A percentile compares a stretch with the other conserved stretches of the same genome.
These are phyloP conservation scores for Sistotremastrum niveocremeum DNA, from an alignment of 768 basidiomycete genomes.

Conservation along the genomic window DNA sequence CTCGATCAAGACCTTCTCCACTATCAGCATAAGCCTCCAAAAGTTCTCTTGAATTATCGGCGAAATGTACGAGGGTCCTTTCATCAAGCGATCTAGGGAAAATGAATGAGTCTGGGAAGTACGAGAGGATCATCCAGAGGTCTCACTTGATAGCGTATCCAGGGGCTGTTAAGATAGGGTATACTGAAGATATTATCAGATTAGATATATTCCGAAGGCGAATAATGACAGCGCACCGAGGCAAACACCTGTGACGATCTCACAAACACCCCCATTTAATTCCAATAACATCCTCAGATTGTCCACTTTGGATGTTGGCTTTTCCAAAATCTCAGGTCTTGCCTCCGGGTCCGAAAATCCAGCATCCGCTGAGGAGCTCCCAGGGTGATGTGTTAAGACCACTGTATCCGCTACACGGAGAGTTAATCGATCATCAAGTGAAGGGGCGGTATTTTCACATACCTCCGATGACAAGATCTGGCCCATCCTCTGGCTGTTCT, in stretches of 20 bases:
- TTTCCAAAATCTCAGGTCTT: constrained; percentile 75
- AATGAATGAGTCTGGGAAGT: background rate
- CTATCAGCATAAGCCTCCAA: constrained; percentile 72
- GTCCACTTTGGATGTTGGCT: constrained; percentile 66
- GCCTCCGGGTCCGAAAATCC: constrained; percentile 38
- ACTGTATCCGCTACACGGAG: constrained; percentile 73
- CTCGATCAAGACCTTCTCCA: constrained; percentile 76
- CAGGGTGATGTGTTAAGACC: constrained; percentile 67
- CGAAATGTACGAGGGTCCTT: constrained; percentile 65
- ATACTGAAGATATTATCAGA: constrained; percentile 31
- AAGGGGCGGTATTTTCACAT: constrained; percentile 4
- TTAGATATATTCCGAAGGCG: background rate
- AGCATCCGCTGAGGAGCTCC: constrained; percentile 41
- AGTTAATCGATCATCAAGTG: background rate
- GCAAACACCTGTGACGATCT: constrained; percentile 85
- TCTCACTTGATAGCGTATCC: constrained; percentile 32
- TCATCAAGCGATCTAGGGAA: constrained; percentile 61
- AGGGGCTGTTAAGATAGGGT: constrained; percentile 60
- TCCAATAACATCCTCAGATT: constrained; percentile 80
- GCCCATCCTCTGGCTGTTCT: constrained; percentile 50
- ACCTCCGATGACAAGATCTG: constrained; percentile 75
- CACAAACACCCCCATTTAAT: constrained; percentile 74
- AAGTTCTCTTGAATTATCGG: constrained; percentile 42
- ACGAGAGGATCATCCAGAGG: background rate
- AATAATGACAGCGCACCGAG: constrained; percentile 39